Evolutionary conservation across 305 asterid species (phyloP), one percentile per base, ranked within the genome.

Genomic region (Fraxinus platypoda): DNA sequence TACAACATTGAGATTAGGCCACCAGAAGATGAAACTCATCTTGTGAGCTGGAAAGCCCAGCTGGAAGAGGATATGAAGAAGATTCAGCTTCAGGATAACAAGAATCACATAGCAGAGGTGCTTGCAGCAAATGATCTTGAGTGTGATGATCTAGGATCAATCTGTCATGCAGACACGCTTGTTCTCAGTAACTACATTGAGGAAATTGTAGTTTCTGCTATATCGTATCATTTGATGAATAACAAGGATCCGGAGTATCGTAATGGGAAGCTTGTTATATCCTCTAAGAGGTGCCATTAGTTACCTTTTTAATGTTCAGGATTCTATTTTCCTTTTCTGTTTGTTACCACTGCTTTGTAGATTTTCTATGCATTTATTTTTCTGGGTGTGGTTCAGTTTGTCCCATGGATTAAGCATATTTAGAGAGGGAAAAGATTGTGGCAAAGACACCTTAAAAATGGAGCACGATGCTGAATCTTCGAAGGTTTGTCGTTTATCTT

Each of bases 111-210:
- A 66, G 90, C 97, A 49, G 97, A 96, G 88, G 97, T 96, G 21
- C 95, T 96, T 77, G 97, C 97, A 23, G 98, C 97, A 79, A 96
- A 94, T 72, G 97, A 96, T 90, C 89, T 96, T 31, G 97, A 92
- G 68, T 96, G 99, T 85, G 92, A 93, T 83, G 99, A 94, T 87
- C 85, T 96, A 72, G 95, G 92, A 84, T 89, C 97, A 19, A 93
- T 96, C 80, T 93, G 98, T 79, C 90, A 78, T 43, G 92, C 92
- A 23, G 99, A 94, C 80, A 88, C 98, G 2, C 57, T 87, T 90
- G 79, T 90, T 80, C 87, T 96, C 49, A 84, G 97, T 81, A 87
- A 90, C 68, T 87, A 91, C 86, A 94, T 94, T 9, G 98, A 96
- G 74, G 99, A 96, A 87, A 94, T 94, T 52, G 96, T 96, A 37